phyloP scores from a whole-genome alignment of 352 stramenopile genomes.

The Globisporangium orthogonon region DNA sequence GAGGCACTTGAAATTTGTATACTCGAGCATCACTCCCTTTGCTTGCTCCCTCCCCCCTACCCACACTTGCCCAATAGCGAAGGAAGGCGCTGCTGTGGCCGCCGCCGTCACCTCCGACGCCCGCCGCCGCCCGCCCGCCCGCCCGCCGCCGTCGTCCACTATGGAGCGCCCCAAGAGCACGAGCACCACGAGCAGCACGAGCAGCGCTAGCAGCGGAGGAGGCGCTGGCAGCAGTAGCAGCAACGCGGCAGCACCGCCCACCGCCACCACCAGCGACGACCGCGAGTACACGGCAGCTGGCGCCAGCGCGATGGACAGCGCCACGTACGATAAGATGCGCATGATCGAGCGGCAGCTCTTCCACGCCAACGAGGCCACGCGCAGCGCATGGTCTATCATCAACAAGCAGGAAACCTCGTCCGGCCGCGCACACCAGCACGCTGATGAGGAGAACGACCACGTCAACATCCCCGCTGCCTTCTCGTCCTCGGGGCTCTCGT shows the following conservation, averaged over 20 bases:
- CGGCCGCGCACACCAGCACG: conserved; percentile 15
- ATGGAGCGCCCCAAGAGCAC: conserved; percentile 2
- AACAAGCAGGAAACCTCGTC: conserved; percentile 17
- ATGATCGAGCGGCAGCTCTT: conserved; percentile 78
- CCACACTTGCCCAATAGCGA: too few relatives aligned
- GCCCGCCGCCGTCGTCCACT: neutral
- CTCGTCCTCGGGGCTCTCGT: conserved; percentile 10
- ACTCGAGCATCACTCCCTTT: neutral
- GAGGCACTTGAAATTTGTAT: conserved; percentile 5
- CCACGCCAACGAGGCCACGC: conserved; percentile 72
- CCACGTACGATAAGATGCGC: conserved; percentile 74
- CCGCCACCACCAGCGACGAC: conserved; percentile 7
- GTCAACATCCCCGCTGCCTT: conserved; percentile 2
- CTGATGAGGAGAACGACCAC: conserved; percentile 20
- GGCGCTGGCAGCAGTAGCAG: too few relatives aligned
- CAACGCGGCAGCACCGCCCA: too few relatives aligned
- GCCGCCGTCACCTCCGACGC: neutral
- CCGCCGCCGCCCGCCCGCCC: neutral
- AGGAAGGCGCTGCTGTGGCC: neutral
- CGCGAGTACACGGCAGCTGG: conserved; percentile 28
- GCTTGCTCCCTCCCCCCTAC: neutral
- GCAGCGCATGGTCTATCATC: conserved; percentile 81
- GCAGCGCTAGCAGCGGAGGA: neutral
- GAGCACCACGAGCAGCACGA: conserved; percentile 2
- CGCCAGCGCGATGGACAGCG: conserved; percentile 58